A percentile compares a stretch with the other conserved stretches of the same genome.
Evolutionary conservation across 2,329 filamentous ascomycete species (phyloP).

Genomic region (Pseudogymnoascus sp.): DNA sequence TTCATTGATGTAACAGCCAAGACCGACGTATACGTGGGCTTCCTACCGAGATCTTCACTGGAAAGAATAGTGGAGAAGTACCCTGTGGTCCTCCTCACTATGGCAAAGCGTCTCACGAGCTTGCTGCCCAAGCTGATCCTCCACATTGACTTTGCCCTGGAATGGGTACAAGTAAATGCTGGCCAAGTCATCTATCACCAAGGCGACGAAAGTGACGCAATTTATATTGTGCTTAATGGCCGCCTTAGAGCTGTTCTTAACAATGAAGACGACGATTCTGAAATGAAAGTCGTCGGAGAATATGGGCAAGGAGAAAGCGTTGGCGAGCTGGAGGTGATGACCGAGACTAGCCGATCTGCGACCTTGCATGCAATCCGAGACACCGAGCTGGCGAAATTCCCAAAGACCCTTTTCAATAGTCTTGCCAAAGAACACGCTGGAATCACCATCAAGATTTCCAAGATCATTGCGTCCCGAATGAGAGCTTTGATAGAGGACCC

Average conservation of each 20-base stretch:
- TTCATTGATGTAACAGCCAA: conserved; percentile 97
- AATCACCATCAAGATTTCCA: conserved; percentile 98
- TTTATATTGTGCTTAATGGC: conserved; percentile 95
- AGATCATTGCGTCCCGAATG: conserved; percentile 96
- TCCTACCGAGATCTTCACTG: conserved; percentile 74
- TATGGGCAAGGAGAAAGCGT: conserved; percentile 97
- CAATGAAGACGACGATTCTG: conserved; percentile 56
- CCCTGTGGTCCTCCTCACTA: conserved; percentile 84
- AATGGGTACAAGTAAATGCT: conserved; percentile 95
- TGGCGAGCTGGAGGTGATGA: conserved; percentile 92
- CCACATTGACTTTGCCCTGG: conserved; percentile 95
- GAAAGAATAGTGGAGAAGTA: conserved; percentile 91
- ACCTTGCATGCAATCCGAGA: conserved; percentile 94
- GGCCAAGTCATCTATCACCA: conserved; percentile 93
- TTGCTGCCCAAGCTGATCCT: conserved; percentile 82
- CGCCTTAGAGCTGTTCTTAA: conserved; percentile 80
- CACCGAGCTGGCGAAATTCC: conserved; percentile 92
- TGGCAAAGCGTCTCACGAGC: conserved; percentile 89
- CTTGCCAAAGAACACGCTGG: conserved; percentile 93
- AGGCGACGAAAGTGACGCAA: conserved; percentile 92
- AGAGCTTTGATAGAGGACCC: conserved; percentile 78
- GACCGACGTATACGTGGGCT: conserved; percentile 96
- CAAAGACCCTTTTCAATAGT: conserved; percentile 93
- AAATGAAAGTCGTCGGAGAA: conserved; percentile 80
- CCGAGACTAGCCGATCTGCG: conserved; percentile 81